Base-by-base conservation (phyloP, 805 yeast species). In the Metschnikowia orientalis region DNA sequence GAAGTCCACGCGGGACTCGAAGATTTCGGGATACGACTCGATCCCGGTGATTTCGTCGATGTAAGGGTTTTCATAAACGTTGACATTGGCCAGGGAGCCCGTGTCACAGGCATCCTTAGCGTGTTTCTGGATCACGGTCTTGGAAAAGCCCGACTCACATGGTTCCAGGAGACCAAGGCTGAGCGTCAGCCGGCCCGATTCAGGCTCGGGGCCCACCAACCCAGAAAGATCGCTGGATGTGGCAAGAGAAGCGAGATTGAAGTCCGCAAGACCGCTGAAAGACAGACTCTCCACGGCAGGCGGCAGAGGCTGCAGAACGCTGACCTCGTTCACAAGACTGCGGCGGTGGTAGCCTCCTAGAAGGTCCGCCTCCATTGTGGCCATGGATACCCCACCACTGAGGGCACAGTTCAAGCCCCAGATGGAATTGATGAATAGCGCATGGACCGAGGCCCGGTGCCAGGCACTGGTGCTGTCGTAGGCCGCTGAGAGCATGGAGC, bases 361-460 rank as follows among this genome's bases (percentile, higher is more conserved):
- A 0, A 70, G 57, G 30, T 59, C 54, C 22, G 60, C 66, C 35
- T 65, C 69, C 4, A 81, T 48, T 3, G 58, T 58, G 12, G 57
- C 54, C 75, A 80, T 73, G 4, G 59, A 48, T 0, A 52, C 44
- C 8, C 57, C 50, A 9, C 41, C 35, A 0, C 47, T 37, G 8
- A 61, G 50, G 30, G 71, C 68, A 31, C 69, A 18, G 64, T 50
- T 51, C 49, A 20, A 74, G 44, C 44, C 77, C 85, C 54, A 69
- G 62, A 18, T 59, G 57, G 18, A 69, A 38, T 29, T 61, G 38
- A 36, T 67, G 59, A 24, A 63, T 38, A 7, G 67, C 54, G 56
- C 32, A 6, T 43, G 34, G 3, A 51, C 42, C 4, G 52, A 46
- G 0, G 68, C 53, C 4, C 53, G 41, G 20, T 70, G 63, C 82